A percentile compares a stretch with the other conserved stretches of the same genome.
phyloP scores from a whole-genome alignment of 2,329 filamentous ascomycete genomes.

The Neonectria neomacrospora region DNA sequence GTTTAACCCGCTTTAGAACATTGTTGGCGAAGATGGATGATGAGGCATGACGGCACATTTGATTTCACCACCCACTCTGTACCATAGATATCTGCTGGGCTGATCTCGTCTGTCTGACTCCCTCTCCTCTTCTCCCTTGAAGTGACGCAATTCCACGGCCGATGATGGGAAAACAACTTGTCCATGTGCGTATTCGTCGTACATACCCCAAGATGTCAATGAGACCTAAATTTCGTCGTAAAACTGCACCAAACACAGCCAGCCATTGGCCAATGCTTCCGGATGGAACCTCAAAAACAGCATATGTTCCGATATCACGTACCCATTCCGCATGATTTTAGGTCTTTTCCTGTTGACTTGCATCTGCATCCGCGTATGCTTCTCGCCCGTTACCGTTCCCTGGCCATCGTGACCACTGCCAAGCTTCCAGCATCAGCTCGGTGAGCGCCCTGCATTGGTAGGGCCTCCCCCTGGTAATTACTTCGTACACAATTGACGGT shows the following conservation, averaged over 20 bases:
- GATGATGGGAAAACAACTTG: neutral
- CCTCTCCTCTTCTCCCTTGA: too few species aligned
- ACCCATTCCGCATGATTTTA: slow-evolving; percentile 11
- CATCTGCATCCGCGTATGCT: slow-evolving; percentile 2
- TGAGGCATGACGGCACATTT: slow-evolving; percentile 9
- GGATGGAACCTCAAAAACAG: slow-evolving; percentile 15
- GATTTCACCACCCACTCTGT: too few species aligned
- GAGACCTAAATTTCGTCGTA: slow-evolving; percentile 20
- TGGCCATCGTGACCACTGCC: neutral
- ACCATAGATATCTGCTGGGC: neutral
- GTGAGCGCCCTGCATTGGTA: slow-evolving; percentile 26
- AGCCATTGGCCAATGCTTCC: slow-evolving; percentile 36
- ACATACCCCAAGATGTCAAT: slow-evolving; percentile 4
- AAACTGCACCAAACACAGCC: slow-evolving; percentile 26
- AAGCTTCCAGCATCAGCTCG: slow-evolving; percentile 24
- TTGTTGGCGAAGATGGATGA: neutral
- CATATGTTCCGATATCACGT: slow-evolving; percentile 18
- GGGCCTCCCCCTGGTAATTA: slow-evolving; percentile 2
- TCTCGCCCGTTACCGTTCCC: slow-evolving; percentile 4
- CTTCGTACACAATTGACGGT: slow-evolving; percentile 12
- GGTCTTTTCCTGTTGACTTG: slow-evolving; percentile 6
- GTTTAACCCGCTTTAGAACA: slow-evolving; percentile 22
- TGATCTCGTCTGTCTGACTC: neutral
- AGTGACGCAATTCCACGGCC: slow-evolving; percentile 11
- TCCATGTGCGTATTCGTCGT: neutral